Conservation (phyloP, 768 basidiomycete genomes). For the Daedaleopsis nitida region DNA sequence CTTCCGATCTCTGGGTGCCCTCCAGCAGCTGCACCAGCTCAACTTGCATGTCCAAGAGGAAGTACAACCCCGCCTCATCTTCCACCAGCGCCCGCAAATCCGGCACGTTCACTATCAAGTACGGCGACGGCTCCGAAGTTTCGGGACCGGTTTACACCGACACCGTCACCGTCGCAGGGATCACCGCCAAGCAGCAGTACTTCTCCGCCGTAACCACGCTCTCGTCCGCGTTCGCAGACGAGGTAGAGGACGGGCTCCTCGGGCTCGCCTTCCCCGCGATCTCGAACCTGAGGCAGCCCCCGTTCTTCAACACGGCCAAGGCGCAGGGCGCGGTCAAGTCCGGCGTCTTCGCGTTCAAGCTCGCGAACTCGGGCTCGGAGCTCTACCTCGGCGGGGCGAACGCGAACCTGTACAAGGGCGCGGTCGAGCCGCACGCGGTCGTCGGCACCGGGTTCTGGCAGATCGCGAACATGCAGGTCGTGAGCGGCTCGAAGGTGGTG, state of each 20-base stretch:
- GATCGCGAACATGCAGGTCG: constrained; percentile 22
- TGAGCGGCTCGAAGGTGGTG: constrained; percentile 21
- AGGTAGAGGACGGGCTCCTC: constrained; percentile 24
- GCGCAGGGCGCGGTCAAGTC: constrained; percentile 7
- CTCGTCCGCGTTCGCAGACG: constrained; percentile 15
- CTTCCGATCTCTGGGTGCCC: constrained; percentile 31
- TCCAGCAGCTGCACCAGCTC: constrained; percentile 21
- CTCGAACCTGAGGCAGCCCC: constrained; percentile 23
- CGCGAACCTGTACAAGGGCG: constrained; percentile 17
- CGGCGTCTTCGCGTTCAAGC: constrained; percentile 24
- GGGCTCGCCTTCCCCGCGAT: constrained; percentile 28
- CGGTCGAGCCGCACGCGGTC: constrained; percentile 22
- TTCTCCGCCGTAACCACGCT: constrained; percentile 27
- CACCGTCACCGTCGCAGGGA: constrained; percentile 24
- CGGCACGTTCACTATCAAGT: constrained; percentile 36
- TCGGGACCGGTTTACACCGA: constrained; percentile 40
- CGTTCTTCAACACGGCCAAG: constrained; percentile 32
- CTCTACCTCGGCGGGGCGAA: constrained; percentile 27
- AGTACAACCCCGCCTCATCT: constrained; percentile 22
- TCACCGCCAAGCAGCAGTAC: constrained; percentile 20
- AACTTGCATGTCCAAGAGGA: constrained; percentile 21
- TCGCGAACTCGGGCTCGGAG: constrained; percentile 23
- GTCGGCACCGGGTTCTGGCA: constrained; percentile 31
- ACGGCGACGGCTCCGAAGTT: constrained; percentile 43
- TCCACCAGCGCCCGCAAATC: constrained; percentile 30